Evolutionary conservation across 176 grass and related monocot species (phyloP).

Genomic region (Cymbopogon citratus): DNA sequence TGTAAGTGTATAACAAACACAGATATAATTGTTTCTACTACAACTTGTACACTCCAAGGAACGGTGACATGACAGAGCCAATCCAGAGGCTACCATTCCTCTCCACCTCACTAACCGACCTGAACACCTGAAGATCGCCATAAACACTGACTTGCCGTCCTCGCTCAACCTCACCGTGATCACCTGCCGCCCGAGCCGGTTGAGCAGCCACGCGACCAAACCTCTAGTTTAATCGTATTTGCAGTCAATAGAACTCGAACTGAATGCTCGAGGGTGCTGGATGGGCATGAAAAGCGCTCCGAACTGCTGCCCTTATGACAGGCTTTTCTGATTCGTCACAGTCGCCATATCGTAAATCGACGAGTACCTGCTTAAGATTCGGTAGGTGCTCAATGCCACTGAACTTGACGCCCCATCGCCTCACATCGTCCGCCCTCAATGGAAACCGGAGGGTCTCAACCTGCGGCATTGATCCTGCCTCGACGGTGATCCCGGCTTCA

Average conservation of each 20-base stretch:
- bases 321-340: not conserved
- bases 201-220: not conserved
- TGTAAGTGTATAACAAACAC: not conserved
- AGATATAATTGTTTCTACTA: not conserved
- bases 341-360: not conserved
- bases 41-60: slow-evolving; percentile 16
- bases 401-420: not conserved
- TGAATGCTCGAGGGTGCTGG: not conserved
- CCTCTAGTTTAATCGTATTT: too few relatives aligned
- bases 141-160: slow-evolving; percentile 30
- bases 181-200: slow-evolving; percentile 10
- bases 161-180: slow-evolving; percentile 29
- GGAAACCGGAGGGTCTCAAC: not conserved
- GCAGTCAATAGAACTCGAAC: not conserved
- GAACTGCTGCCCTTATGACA: not conserved
- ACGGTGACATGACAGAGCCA: slow-evolving; percentile 46
- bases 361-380: not conserved
- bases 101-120: slow-evolving; percentile 34
- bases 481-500: not conserved
- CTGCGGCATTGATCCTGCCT: not conserved
- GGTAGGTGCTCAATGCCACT: not conserved
- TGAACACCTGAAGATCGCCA: not conserved
- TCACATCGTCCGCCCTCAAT: not conserved
- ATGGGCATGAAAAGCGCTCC: not conserved
- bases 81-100: slow-evolving; percentile 37